Base-by-base conservation (phyloP, 371 early-diverging fungal species). In the Mortierella polycephala region DNA sequence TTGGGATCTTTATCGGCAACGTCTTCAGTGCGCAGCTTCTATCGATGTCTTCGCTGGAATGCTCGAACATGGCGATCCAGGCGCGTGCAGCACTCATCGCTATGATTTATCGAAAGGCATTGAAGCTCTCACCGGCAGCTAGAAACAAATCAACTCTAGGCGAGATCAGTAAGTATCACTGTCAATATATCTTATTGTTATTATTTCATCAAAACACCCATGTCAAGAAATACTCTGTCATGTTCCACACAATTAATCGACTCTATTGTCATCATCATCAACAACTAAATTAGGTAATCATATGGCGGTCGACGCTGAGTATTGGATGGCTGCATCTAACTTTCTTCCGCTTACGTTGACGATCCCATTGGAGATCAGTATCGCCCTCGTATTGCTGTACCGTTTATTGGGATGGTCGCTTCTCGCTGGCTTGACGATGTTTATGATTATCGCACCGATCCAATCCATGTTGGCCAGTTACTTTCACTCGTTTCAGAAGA, bases 221-320 rank as follows among this genome's bases (percentile, higher is more conserved):
- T 30, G 4, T 30, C 30, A 30, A 30, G 30, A 30, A 30, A 2
- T 30, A 30, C 30, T 30, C 30, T 2, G 30, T 47, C 47, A 47
- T 12, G 16, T 10, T 1, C 51, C 20, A 0, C 18, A 51, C 20
- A 18, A 5, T 51, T 2, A 10, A 47, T 47, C 30, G 30, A 30
- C 30, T 30, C 4, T 30, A 4, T 30, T 30, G 30, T 30, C 30
- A 30, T 30, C 30, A 4, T 30, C 30, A 30, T 30, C 30, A 30
- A 51, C 18, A 21, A 6, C 8, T 7, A 18, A 18, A 18, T 20
- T 5, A 71, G 71, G 64, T 23, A 96, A 95, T 63, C 88, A 87
- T 53, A 95, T 96, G 96, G 89, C 91, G 56, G 95, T 94, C 2
- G 97, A 97, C 81, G 91, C 95, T 7, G 89, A 92, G 66, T 74